Percentiles rank a stretch among this genome's conserved stretches.
Evolutionary conservation across 371 early-diverging fungal genomes (phyloP).

Genomic region (Mortierella sp.): DNA sequence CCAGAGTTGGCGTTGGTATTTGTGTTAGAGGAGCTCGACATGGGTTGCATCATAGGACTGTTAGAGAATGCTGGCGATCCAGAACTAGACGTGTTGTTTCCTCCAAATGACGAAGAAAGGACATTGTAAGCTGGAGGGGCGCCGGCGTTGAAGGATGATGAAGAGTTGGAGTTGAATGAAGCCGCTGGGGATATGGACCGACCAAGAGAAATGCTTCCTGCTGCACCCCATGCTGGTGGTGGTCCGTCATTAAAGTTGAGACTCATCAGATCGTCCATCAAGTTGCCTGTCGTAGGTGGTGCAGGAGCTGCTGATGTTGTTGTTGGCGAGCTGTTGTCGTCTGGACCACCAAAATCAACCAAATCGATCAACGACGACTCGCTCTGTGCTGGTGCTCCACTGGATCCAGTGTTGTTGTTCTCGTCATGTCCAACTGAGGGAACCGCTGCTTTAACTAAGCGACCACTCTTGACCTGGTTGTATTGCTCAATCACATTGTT

Average conservation of each 20-base stretch:
- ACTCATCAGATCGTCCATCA: constrained; percentile 57
- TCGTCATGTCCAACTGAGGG: constrained; percentile 26
- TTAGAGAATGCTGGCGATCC: constrained; percentile 39
- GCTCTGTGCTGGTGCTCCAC: constrained; percentile 19
- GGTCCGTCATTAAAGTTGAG: constrained; percentile 55
- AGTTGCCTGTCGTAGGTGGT: constrained; percentile 36
- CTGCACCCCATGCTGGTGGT: constrained; percentile 55
- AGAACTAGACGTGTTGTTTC: constrained; percentile 14
- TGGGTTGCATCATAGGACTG: constrained; percentile 32
- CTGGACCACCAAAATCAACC: constrained; percentile 34
- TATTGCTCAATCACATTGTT: constrained; percentile 85
- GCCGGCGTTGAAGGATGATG: background rate
- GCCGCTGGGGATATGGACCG: constrained; percentile 16
- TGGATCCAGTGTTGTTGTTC: constrained; percentile 32
- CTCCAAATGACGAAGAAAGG: constrained; percentile 16
- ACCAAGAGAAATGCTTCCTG: constrained; percentile 53
- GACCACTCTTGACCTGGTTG: constrained; percentile 77
- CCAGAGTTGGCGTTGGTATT: constrained; percentile 14
- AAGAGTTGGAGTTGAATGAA: constrained; percentile 10
- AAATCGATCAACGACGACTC: constrained; percentile 46
- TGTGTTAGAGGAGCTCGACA: constrained; percentile 22
- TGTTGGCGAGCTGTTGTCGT: constrained; percentile 22
- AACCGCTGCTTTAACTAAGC: constrained; percentile 59
- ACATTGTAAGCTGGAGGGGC: constrained; percentile 34
- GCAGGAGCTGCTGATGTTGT: constrained; percentile 19